Conservation (phyloP, 2,329 filamentous ascomycete species). For the Colletotrichum caudatum region DNA sequence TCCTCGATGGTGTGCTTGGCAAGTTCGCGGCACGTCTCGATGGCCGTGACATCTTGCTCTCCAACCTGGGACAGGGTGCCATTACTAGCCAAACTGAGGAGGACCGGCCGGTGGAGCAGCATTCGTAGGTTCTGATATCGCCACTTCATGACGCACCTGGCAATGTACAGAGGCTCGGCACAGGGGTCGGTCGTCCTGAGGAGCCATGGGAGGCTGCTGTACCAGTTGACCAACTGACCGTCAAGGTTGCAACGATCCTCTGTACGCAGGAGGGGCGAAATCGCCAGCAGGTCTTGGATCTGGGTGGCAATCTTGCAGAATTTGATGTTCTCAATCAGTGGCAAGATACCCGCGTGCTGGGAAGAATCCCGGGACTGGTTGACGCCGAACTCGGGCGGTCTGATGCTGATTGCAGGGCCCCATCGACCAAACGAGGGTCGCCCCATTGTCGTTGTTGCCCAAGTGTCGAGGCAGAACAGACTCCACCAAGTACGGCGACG, state of each 20-base stretch:
- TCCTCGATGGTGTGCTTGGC: constrained; percentile 79
- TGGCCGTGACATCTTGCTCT: constrained; percentile 74
- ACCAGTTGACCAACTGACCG: constrained; percentile 77
- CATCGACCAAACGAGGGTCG: constrained; percentile 77
- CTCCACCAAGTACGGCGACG: constrained; percentile 80
- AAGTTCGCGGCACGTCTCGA: constrained; percentile 76
- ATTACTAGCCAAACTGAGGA: constrained; percentile 73
- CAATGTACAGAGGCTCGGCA: constrained; percentile 76
- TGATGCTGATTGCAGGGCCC: constrained; percentile 75
- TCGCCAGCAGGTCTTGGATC: constrained; percentile 81
- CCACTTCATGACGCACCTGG: constrained; percentile 84
- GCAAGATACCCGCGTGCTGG: constrained; percentile 75
- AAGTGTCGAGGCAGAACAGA: constrained; percentile 79
- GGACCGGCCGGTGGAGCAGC: constrained; percentile 78
- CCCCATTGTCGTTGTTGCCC: constrained; percentile 78
- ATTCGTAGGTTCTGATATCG: constrained; percentile 83
- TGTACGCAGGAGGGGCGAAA: constrained; percentile 74
- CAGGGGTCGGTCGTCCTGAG: constrained; percentile 74
- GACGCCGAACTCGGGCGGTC: constrained; percentile 67
- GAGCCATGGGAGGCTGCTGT: constrained; percentile 75
- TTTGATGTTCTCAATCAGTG: constrained; percentile 79
- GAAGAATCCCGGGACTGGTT: constrained; percentile 61
- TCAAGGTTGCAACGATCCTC: constrained; percentile 77
- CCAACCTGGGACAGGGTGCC: constrained; percentile 60
- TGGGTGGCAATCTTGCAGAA: constrained; percentile 84